Percentiles rank a stretch among this genome's conserved stretches.
These are phyloP conservation scores for Xylaria sp. DNA, from an alignment of 2,329 filamentous ascomycete genomes.

Conservation along the genomic window DNA sequence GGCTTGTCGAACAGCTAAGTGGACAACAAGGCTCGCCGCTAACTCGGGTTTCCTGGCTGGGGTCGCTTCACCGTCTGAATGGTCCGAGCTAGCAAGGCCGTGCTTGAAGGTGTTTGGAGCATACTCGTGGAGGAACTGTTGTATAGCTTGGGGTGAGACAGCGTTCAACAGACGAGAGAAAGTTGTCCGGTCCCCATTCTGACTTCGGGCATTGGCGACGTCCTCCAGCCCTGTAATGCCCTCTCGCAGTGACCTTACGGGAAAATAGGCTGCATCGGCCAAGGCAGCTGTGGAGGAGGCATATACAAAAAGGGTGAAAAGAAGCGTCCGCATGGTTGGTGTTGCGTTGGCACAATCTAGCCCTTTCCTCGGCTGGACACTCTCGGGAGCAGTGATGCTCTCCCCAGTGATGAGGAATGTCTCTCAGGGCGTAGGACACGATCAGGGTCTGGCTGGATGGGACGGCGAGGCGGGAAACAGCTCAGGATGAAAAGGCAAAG, in stretches of 20 bases:
- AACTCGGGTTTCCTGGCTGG: constrained; percentile 70
- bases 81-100: constrained; percentile 74
- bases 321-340: constrained; percentile 53
- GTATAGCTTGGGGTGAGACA: constrained; percentile 69
- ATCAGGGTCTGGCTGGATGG: neutral
- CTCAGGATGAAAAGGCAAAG: neutral
- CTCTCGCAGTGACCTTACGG: constrained; percentile 40
- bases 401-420: neutral
- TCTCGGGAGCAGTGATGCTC: constrained; percentile 1
- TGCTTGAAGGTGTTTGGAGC: constrained; percentile 73
- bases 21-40: constrained; percentile 71
- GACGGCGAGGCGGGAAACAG: neutral
- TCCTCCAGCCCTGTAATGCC: constrained; percentile 35
- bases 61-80: constrained; percentile 70
- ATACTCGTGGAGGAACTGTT: constrained; percentile 73
- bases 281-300: constrained; percentile 51
- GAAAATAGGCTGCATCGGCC: constrained; percentile 47
- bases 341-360: constrained; percentile 47
- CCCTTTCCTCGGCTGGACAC: constrained; percentile 1
- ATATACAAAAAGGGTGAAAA: constrained; percentile 51
- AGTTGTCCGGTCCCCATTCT: constrained; percentile 45
- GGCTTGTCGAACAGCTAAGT: constrained; percentile 71
- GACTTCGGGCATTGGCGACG: constrained; percentile 31
- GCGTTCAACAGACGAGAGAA: constrained; percentile 67
- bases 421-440: neutral